Base-by-base conservation (phyloP, 1,284 basidiomycete species). In the Ustilago loliicola region DNA sequence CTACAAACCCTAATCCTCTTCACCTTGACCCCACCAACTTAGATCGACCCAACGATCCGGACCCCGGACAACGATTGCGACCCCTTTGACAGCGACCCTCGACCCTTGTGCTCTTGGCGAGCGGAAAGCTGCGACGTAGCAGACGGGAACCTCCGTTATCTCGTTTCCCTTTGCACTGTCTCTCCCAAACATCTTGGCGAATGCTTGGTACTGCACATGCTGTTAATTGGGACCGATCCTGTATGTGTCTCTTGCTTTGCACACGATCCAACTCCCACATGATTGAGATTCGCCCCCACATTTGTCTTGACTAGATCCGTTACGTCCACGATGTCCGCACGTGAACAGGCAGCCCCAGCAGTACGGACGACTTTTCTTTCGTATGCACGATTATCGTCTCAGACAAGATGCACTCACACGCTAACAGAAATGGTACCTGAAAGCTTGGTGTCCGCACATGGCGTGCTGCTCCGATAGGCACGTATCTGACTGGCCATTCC, bases 181-280 rank as follows among this genome's bases (percentile, higher is more conserved):
- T 21, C 15, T 45, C 42, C 21, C 42, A 17, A 7, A 45, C 21
- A 7, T 45, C 42, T 45, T 45, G 42, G 21, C 42, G n/a, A 45
- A 45, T 8, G 42, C 42, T 51, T 51, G 48, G 48, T 29, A 27
- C 23, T 13, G 48, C 48, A 51, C 48, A 45, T 4, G 47, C 47
- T 48, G 4, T 25, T 27, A 21, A 51, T 53, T 32, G 30, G 51
- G 25, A 21, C 30, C 10, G 30, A 30, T 9, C 13, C 19, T 32
- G 8, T 4, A 17, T 52, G 50, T 52, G 3, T 32, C 30, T 13
- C 25, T 25, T 25, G 23, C 42, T 34, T 34, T 34, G 32, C 7
- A 34, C 11, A 34, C 32, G 11, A 5, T 34, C 11, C 32, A 6
- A 5, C 11, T 34, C 32, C 32, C 32, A 34, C 32, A 34, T 34